Conservation (phyloP, 768 basidiomycete species). For the Dacryopinax spathularia region DNA sequence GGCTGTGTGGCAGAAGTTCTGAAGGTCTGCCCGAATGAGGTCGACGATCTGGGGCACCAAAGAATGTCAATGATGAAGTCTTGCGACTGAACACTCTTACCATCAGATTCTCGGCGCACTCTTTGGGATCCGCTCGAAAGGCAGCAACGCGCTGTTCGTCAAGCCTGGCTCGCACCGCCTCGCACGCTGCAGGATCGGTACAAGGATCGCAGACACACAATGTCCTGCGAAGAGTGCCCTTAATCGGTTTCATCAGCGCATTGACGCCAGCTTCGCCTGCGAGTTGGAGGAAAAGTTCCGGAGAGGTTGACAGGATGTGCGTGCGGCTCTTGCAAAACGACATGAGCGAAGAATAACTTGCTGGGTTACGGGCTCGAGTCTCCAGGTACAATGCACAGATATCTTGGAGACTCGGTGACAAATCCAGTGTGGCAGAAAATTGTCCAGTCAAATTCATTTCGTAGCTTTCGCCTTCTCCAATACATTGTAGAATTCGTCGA, state of each 20-base stretch:
- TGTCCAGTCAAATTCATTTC: background rate
- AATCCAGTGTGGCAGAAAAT: background rate
- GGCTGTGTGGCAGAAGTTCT: slow-evolving; percentile 59
- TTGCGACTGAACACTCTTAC: slow-evolving; percentile 13
- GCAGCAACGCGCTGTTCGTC: slow-evolving; percentile 14
- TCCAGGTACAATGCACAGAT: slow-evolving; percentile 19
- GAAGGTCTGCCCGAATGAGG: slow-evolving; percentile 83
- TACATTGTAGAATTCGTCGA: background rate
- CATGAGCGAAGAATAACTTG: slow-evolving; percentile 73
- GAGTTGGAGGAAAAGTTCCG: slow-evolving; percentile 80
- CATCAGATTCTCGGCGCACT: slow-evolving; percentile 95
- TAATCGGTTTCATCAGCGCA: slow-evolving; percentile 86
- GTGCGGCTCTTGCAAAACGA: slow-evolving; percentile 49
- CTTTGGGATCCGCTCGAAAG: slow-evolving; percentile 42
- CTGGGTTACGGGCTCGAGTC: slow-evolving; percentile 66
- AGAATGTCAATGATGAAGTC: background rate
- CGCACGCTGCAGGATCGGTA: slow-evolving; percentile 9
- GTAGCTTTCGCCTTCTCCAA: background rate
- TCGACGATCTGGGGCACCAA: slow-evolving; percentile 53
- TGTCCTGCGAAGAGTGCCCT: slow-evolving; percentile 71
- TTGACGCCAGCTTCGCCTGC: slow-evolving; percentile 46
- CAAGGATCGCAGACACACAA: slow-evolving; percentile 24
- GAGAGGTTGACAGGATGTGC: slow-evolving; percentile 71
- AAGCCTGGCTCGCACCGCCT: slow-evolving; percentile 10
- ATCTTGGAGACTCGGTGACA: background rate